phyloP scores from a whole-genome alignment of 345 rosid genomes.

The rapeseed (Brassica napus) region Da-Ae NC_063442.1:32379001-32379500 shows the following conservation, averaged over 20 bases:
- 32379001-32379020: constrained; percentile 24
- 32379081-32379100: constrained; percentile 16
- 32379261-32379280: constrained; percentile 56
- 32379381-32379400: no score
- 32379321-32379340: constrained; percentile 43
- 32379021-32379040: constrained; percentile 21
- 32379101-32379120: constrained; percentile 13
- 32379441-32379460: not conserved
- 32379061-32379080: constrained; percentile 6
- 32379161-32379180: constrained; percentile 18
- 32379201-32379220: constrained; percentile 45
- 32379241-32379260: constrained; percentile 61
- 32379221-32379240: constrained; percentile 48
- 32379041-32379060: constrained; percentile 5
- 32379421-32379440: not conserved
- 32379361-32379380: no score
- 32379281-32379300: constrained; percentile 61
- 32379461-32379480: not conserved
- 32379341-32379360: no score
- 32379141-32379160: constrained; percentile 21
- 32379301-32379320: constrained; percentile 53
- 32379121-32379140: constrained; percentile 16
- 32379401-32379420: no score
- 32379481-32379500: not conserved
- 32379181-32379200: constrained; percentile 21